Evolutionary conservation across 768 basidiomycete genomes (phyloP).

Genomic region (Leccinum longicurvipes): DNA sequence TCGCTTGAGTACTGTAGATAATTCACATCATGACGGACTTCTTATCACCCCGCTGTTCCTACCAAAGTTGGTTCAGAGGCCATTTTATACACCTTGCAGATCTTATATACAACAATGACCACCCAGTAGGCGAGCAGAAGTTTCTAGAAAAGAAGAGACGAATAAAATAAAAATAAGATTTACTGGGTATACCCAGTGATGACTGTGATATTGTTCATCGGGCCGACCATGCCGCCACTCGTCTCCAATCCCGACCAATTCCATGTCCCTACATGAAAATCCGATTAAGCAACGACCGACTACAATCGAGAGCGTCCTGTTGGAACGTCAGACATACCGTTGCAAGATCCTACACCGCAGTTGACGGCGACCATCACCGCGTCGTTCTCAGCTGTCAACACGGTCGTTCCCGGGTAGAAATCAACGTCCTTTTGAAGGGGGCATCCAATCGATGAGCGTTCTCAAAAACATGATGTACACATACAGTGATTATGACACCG

Average conservation of each 20-base stretch:
- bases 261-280: constrained; percentile 30
- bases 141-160: not conserved
- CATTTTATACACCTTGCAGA: not conserved
- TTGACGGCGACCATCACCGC: constrained; percentile 54
- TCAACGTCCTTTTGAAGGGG: constrained; percentile 41
- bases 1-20: not conserved
- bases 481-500: constrained; percentile 50
- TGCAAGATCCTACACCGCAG: constrained; percentile 52
- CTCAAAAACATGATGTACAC: constrained; percentile 7
- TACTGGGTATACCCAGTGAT: constrained; percentile 37
- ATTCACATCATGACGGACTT: not conserved
- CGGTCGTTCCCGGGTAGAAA: constrained; percentile 43
- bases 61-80: not conserved
- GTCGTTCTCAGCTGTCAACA: constrained; percentile 40
- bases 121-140: not conserved
- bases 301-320: not conserved
- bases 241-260: constrained; percentile 48
- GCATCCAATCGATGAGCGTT: not conserved
- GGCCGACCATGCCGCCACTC: constrained; percentile 42
- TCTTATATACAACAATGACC: not conserved
- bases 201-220: constrained; percentile 32
- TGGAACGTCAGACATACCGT: constrained; percentile 29
- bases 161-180: not conserved
- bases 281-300: not conserved
- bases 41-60: not conserved